Evolutionary conservation across 805 yeast species (phyloP), one percentile per base, ranked within the genome.

Genomic region (Wickerhamomyces mucosus): DNA sequence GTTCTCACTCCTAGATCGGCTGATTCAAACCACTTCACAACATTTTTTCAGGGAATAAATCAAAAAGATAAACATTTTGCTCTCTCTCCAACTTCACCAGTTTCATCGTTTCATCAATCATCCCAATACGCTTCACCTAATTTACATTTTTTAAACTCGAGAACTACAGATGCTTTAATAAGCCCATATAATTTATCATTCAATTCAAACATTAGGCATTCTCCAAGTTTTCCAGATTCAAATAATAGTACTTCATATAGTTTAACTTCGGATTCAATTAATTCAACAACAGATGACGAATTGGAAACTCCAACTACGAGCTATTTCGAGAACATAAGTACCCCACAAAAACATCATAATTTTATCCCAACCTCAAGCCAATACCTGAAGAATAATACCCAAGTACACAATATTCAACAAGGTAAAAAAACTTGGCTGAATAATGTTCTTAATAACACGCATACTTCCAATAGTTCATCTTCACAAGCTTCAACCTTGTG

Each of bases 1-100:
- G 44, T 33, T 2, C 50, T 44, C 9, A 41, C 48, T 4, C 50
- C 51, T 26, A 35, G 33, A n/a, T 40, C 50, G 14, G 34, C 48
- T 2, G 31, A 31, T 7, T 40, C 51, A 6, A 32, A 21, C 3
- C 38, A 37, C 24, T 7, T 6, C 13, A n/a, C 7, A 7, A n/a
- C 24, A n/a, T 21, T 14, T 6, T 12, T 21, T 11, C 24, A 21
- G 7, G 24, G 13, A 12, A 7, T 6, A 12, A n/a, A 12, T 7
- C 24, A 19, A 21, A n/a, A 7, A 21, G 8, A 19, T 11, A 19
- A 8, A 19, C 11, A 19, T 16, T 46, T 43, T 18, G 27, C 33
- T 2, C 21, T 41, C 4, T 45, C 42, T 13, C 49, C 50, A 1
- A 32, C 38, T 5, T 33, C 48, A 2, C 40, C 43, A 3, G 37